Conservation (phyloP, 2,329 filamentous ascomycete species). For the Dryadomyces sulphureus region DNA sequence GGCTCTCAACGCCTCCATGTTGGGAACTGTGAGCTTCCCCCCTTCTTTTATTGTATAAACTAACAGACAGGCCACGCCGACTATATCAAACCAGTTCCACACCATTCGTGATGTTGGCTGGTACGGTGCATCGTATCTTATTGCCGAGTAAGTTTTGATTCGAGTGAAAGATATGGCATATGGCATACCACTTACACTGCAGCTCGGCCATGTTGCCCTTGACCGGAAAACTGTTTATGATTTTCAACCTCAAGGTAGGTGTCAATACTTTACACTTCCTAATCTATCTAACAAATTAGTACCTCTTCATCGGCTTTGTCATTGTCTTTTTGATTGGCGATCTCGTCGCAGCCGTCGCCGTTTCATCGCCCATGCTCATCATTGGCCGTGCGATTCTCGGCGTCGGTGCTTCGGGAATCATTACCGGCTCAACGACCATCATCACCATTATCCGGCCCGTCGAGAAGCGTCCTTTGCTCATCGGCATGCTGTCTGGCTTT, state of each 20-base stretch:
- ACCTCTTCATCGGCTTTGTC: conserved; percentile 24
- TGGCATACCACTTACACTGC: background rate
- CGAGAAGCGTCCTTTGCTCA: conserved; percentile 35
- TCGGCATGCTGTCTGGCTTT: conserved; percentile 39
- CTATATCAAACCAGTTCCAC: conserved; percentile 30
- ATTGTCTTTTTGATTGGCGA: conserved; percentile 19
- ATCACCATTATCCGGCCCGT: conserved; percentile 35
- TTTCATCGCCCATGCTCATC: conserved; percentile 32
- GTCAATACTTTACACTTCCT: background rate
- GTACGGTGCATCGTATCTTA: conserved; percentile 34
- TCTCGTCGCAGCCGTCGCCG: conserved; percentile 27
- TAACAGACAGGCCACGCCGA: conserved; percentile 3
- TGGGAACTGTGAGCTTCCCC: conserved; percentile 1
- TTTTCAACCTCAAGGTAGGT: conserved; percentile 30
- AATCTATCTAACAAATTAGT: conserved; percentile 3
- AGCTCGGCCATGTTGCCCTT: conserved; percentile 28
- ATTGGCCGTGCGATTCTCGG: conserved; percentile 36
- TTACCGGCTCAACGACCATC: conserved; percentile 34
- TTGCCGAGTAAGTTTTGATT: conserved; percentile 20
- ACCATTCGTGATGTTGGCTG: conserved; percentile 36
- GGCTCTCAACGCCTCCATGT: conserved; percentile 8
- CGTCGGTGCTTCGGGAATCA: conserved; percentile 34
- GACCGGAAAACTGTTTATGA: conserved; percentile 34
- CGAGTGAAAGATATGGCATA: background rate
- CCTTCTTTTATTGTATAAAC: background rate